phyloP scores from a whole-genome alignment of 108 stramenopile genomes.

The Skeletonema potamos region DNA sequence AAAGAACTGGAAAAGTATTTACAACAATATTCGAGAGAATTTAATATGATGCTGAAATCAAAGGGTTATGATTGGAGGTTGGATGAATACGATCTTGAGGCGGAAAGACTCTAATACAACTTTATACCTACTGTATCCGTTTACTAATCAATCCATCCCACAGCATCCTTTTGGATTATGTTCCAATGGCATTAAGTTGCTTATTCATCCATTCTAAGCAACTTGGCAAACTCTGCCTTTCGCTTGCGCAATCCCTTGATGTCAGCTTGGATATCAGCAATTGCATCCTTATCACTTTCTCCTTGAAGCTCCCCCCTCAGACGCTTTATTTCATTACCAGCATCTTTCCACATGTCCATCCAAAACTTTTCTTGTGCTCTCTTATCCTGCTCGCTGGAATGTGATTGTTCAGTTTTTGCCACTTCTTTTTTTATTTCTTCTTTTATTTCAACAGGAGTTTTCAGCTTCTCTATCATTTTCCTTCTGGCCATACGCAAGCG shows the following conservation, averaged over 20 bases:
- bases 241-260: slow-evolving; percentile 8
- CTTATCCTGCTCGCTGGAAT: not conserved
- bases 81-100: slow-evolving; percentile 20
- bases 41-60: slow-evolving; percentile 45
- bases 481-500: slow-evolving; percentile 33
- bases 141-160: not conserved
- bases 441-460: not conserved
- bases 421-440: not conserved
- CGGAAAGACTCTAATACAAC: not conserved
- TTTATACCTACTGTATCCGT: not conserved
- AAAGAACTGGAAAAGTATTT: slow-evolving; percentile 48
- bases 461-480: slow-evolving; percentile 5
- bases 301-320: slow-evolving; percentile 4
- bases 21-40: slow-evolving; percentile 28
- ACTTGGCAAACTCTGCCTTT: slow-evolving; percentile 4
- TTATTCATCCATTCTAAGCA: slow-evolving; percentile 15
- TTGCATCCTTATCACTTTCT: not conserved
- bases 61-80: slow-evolving; percentile 45
- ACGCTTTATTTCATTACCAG: slow-evolving; percentile 1
- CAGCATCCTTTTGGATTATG: not conserved
- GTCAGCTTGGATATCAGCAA: slow-evolving; percentile 9
- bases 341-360: slow-evolving; percentile 21
- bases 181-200: not conserved
- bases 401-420: not conserved
- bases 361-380: slow-evolving; percentile 7